Evolutionary conservation across 257 asterid species (phyloP).

Genomic region (Rehmannia glutinosa): DNA sequence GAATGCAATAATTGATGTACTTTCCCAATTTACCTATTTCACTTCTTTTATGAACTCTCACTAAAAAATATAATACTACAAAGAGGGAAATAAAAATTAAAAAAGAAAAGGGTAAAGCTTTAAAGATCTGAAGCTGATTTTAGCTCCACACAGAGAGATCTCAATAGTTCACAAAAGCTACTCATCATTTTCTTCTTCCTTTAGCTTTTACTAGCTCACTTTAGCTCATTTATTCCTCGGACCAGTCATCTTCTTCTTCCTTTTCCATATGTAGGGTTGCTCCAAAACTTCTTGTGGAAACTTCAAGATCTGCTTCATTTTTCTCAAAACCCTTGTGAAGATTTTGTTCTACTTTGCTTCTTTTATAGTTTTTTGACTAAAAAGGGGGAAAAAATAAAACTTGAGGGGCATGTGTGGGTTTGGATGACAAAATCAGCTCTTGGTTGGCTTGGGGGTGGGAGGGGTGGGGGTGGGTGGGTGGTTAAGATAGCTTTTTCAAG

Average conservation of each 20-base stretch:
- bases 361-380: neutral
- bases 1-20: slow-evolving; percentile 42
- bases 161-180: slow-evolving; percentile 45
- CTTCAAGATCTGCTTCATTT: slow-evolving; percentile 62
- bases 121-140: slow-evolving; percentile 50
- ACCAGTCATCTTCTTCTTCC: slow-evolving; percentile 31
- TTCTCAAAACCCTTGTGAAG: slow-evolving; percentile 23
- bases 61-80: neutral
- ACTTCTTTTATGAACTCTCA: neutral
- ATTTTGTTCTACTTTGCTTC: slow-evolving; percentile 7
- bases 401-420: slow-evolving; percentile 35
- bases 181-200: slow-evolving; percentile 42
- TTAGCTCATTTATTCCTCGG: slow-evolving; percentile 54
- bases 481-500: slow-evolving; percentile 4
- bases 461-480: slow-evolving; percentile 31
- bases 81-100: neutral
- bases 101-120: slow-evolving; percentile 18
- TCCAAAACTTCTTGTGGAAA: slow-evolving; percentile 24
- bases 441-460: slow-evolving; percentile 25
- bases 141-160: slow-evolving; percentile 44
- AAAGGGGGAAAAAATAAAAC: neutral
- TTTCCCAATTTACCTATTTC: slow-evolving; percentile 25
- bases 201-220: slow-evolving; percentile 20
- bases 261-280: slow-evolving; percentile 36
- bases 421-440: slow-evolving; percentile 39